A percentile compares a stretch with the other conserved stretches of the same genome.
Conservation (phyloP, 768 basidiomycete genomes). For the Auricularia cornea region DNA sequence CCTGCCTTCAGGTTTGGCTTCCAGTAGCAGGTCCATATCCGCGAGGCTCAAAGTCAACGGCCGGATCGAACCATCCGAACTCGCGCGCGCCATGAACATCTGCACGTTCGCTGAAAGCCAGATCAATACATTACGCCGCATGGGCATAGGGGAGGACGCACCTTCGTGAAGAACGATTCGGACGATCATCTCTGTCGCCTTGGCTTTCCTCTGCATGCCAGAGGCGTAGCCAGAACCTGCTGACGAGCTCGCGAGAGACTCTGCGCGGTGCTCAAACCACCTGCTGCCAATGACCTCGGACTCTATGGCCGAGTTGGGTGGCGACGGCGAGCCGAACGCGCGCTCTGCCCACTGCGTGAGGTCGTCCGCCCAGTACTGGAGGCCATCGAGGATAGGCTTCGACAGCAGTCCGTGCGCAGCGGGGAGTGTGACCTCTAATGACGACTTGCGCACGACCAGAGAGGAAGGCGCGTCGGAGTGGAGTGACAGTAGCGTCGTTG, state of each 20-base stretch:
- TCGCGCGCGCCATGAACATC: conserved; percentile 30
- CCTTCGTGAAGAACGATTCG: conserved; percentile 26
- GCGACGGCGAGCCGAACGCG: conserved; percentile 15
- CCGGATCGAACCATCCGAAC: conserved; percentile 27
- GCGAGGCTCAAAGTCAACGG: conserved; percentile 54
- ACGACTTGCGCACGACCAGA: conserved; percentile 5
- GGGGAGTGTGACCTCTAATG: conserved; percentile 40
- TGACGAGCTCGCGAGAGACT: conserved; percentile 1
- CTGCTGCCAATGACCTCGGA: conserved; percentile 71
- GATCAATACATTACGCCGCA: neutral
- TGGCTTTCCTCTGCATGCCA: conserved; percentile 1
- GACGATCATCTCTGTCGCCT: neutral
- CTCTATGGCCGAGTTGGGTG: conserved; percentile 24
- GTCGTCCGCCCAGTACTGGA: conserved; percentile 89
- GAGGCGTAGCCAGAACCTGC: neutral
- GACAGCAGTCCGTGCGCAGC: conserved; percentile 43
- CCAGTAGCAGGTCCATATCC: conserved; percentile 54
- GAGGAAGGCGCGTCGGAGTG: neutral
- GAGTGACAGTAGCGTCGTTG: conserved; percentile 12
- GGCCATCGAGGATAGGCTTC: conserved; percentile 60
- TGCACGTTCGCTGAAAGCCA: conserved; percentile 34
- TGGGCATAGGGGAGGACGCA: conserved; percentile 26
- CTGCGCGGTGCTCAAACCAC: conserved; percentile 38
- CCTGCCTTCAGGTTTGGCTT: conserved; percentile 64
- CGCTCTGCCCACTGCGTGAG: conserved; percentile 60